phyloP scores from a whole-genome alignment of 140 eudicot species.

The Senecio squalidus region DNA sequence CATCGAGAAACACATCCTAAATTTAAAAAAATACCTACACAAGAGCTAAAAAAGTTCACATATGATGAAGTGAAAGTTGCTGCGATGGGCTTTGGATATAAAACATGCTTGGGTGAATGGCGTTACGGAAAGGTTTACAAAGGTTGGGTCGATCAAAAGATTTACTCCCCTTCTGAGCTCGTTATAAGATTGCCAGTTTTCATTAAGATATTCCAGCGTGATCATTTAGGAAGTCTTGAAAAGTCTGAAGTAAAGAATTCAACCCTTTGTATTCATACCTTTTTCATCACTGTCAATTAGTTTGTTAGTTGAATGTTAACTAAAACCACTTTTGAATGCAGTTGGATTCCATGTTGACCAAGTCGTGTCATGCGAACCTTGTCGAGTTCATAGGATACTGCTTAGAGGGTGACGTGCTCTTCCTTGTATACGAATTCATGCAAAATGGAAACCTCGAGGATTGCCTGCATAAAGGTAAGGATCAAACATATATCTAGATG shows the following conservation, averaged over 20 bases:
- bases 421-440: constrained; percentile 24
- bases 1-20: background rate
- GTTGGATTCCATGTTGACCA: constrained; percentile 5
- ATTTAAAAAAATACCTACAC: background rate
- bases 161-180: background rate
- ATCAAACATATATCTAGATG: background rate
- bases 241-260: background rate
- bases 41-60: background rate
- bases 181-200: background rate
- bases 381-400: constrained; percentile 24
- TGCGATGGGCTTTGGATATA: constrained; percentile 1
- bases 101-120: background rate
- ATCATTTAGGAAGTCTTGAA: background rate
- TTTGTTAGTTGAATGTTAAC: too few relatives aligned
- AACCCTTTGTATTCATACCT: background rate
- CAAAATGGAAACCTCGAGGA: constrained; percentile 16
- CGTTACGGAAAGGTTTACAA: constrained; percentile 2
- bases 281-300: too few relatives aligned
- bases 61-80: constrained; percentile 9
- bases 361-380: constrained; percentile 22
- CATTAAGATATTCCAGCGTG: background rate
- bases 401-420: background rate
- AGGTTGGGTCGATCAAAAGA: constrained; percentile 22
- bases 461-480: constrained; percentile 3
- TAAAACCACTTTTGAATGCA: constrained; percentile 6